Conservation (phyloP, 495 filamentous ascomycete genomes). For the Wilcoxina mikolae region DNA sequence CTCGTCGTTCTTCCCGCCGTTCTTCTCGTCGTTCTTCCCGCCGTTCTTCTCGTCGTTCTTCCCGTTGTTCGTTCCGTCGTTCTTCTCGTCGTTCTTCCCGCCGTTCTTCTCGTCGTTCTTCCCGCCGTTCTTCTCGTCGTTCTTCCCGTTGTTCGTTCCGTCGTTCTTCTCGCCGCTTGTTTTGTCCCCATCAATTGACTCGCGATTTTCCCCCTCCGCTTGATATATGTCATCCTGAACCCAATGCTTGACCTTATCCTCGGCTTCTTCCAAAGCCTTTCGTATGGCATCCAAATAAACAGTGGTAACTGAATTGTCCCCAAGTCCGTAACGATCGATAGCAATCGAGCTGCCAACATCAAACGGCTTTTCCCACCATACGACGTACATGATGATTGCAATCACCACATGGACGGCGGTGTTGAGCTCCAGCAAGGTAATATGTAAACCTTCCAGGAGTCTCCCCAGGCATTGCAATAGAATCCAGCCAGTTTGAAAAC, state of each 20-base stretch:
- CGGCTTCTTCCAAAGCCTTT: background rate
- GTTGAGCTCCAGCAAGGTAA: slow-evolving; percentile 9
- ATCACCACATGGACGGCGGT: slow-evolving; percentile 6
- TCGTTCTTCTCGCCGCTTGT: too few species aligned
- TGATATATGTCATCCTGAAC: background rate
- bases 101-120: too few species aligned
- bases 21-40: background rate
- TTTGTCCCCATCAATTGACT: too few species aligned
- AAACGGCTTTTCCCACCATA: slow-evolving; percentile 10
- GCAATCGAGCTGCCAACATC: slow-evolving; percentile 6
- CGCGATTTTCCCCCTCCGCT: too few species aligned
- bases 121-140: too few species aligned
- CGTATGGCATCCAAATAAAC: background rate
- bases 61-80: background rate
- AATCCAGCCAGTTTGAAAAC: slow-evolving; percentile 4
- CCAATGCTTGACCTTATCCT: background rate
- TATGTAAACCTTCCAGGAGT: background rate
- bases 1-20: background rate
- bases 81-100: too few species aligned
- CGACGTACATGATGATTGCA: slow-evolving; percentile 2
- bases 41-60: background rate
- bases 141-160: too few species aligned
- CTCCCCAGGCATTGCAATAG: slow-evolving; percentile 1
- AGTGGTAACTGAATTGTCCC: background rate
- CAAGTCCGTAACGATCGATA: background rate